Evolutionary conservation across 2,329 filamentous ascomycete species (phyloP), one percentile per base, ranked within the genome.

Genomic region (Alternaria ethzedia): DNA sequence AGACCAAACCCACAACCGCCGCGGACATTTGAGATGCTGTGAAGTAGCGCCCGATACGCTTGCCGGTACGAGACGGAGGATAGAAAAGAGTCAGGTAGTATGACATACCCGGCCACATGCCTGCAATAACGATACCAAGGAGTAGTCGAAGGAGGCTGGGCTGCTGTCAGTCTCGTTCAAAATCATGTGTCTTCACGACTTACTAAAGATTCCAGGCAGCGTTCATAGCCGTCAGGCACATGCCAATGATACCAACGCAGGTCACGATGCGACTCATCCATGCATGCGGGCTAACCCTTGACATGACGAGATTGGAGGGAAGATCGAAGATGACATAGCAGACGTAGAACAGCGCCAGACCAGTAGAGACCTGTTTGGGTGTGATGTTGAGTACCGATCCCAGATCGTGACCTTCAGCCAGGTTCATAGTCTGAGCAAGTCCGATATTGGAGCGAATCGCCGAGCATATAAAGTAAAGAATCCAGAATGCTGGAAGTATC

Each of bases 41-140:
- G 77, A 93, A 97, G 82, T 97, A 97, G 77, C 91, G 88, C 41
- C 94, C 94, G 68, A 97, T 96, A 43, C 94, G 87, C 82, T 96
- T 96, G 13, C 92, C 94, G 2, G 91, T 96, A 12, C 92, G 87
- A 6, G 91, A 92, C 0, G 94, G 93, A 7, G 94, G 94, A 75
- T 97, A 97, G 83, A 97, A 97, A 8, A 97, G 85, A 0, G 94
- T 96, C 50, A 97, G 85, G 75, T 97, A 97, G 79, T 96, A 96
- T 10, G 93, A 89, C 94, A 97, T 97, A 54, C 94, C 94, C 0
- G 94, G 94, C 94, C 94, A 97, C 90, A 97, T 94, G 50, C 94
- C 94, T 1, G 94, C 94, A 76, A 94, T 94, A 23, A 97, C 93
- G 13, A 96, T 86, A 51, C 94, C 94, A 7, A 97, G 87, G 11